These are phyloP conservation scores for Xylaria sp. DNA, from an alignment of 2,329 filamentous ascomycete species.

Conservation along the genomic window DNA sequence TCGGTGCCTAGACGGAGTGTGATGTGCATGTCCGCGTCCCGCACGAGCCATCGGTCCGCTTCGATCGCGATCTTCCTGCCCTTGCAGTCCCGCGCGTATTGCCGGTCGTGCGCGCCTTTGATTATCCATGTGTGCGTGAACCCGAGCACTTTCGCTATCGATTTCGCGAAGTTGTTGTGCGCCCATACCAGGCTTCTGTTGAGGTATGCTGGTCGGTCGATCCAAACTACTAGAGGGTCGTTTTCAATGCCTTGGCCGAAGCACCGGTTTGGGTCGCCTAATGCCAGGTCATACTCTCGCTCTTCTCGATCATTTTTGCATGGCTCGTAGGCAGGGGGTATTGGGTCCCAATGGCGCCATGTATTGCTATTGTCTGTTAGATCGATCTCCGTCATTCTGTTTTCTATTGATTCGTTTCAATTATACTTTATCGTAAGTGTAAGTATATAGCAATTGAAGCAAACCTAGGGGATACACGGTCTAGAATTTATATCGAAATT, in stretches of 20 bases:
- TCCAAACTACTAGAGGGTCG: conserved; percentile 23
- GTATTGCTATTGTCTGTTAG: neutral
- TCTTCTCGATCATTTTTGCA: conserved; percentile 21
- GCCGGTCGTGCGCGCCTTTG: neutral
- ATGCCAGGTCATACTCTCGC: conserved; percentile 11
- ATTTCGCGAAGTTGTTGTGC: conserved; percentile 29
- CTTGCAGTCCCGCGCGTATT: conserved; percentile 7
- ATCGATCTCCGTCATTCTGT: no score
- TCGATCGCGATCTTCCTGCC: neutral
- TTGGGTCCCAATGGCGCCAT: conserved; percentile 12
- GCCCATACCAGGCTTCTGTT: conserved; percentile 18
- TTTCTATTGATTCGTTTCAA: neutral
- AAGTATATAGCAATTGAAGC: neutral
- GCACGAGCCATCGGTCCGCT: neutral
- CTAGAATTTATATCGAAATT: neutral
- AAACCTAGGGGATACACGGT: neutral
- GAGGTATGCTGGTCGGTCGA: neutral
- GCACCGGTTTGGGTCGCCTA: conserved; percentile 19
- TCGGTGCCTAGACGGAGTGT: conserved; percentile 19
- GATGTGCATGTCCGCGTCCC: conserved; percentile 26
- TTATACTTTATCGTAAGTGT: neutral
- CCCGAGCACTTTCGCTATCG: conserved; percentile 22
- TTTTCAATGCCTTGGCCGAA: conserved; percentile 16
- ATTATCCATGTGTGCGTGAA: conserved; percentile 25
- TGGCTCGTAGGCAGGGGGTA: conserved; percentile 18